Conservation (phyloP, 2,329 filamentous ascomycete species). For the Annulohypoxylon truncatum region DNA sequence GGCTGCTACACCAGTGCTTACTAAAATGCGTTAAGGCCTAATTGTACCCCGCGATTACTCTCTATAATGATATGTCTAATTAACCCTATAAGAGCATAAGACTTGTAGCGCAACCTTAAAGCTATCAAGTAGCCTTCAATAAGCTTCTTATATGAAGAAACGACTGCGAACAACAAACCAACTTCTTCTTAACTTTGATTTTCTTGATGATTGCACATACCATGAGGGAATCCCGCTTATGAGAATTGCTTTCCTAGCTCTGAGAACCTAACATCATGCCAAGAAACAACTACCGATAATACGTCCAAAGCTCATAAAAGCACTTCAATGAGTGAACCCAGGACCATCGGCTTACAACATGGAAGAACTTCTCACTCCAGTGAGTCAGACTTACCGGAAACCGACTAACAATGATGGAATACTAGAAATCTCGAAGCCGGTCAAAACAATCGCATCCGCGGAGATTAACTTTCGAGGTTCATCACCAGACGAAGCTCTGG, state of each 20-base stretch:
- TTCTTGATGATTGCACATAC: neutral
- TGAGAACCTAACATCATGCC: neutral
- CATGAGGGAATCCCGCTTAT: no score
- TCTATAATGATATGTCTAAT: neutral
- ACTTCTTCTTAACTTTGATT: neutral
- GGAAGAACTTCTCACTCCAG: conserved; percentile 66
- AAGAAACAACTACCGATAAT: conserved; percentile 10
- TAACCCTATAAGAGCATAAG: neutral
- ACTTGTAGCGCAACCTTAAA: no score
- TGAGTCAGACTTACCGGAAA: conserved; percentile 64
- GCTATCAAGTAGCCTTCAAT: no score
- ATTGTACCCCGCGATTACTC: neutral
- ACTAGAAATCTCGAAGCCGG: conserved; percentile 52
- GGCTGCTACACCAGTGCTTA: neutral
- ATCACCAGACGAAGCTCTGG: conserved; percentile 65
- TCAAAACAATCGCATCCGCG: conserved; percentile 38
- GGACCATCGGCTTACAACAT: conserved; percentile 51
- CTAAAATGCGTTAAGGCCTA: neutral
- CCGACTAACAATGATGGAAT: conserved; percentile 53
- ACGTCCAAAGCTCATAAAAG: neutral
- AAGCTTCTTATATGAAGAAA: neutral
- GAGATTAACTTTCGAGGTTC: conserved; percentile 39
- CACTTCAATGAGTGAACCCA: conserved; percentile 14
- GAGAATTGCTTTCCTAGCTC: no score
- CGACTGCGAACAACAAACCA: no score